Base-by-base conservation (phyloP, 768 basidiomycete genomes). In the Rhodosporidiobolus odoratus region DNA sequence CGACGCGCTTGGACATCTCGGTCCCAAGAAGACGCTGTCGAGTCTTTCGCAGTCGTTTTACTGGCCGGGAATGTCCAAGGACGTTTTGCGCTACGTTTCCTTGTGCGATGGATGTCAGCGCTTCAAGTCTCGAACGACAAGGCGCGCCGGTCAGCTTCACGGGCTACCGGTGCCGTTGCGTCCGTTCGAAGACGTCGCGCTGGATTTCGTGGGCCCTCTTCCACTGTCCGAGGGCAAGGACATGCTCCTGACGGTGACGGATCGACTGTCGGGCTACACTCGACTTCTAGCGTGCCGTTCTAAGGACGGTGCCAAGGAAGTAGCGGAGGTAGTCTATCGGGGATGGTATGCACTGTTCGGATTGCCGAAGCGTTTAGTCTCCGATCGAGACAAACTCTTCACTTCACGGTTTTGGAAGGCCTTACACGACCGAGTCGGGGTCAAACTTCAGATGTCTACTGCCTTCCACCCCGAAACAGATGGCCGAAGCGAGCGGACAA, bases 81-180 rank as follows among this genome's bases (percentile, higher is more conserved):
- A 83, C 0, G 79, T 79, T 60, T 15, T 57, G 0, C 41, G 74
- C 25, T 81, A 82, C 19, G 79, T 82, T 0, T 73, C 78, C 68
- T 78, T 65, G 15, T 81, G 79, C 62, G 75, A 30, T n/a, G 76
- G 38, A 7, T 83, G 71, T 75, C 80, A 62, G 73, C 62, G 76
- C 0, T 81, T 82, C 73, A 84, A 84, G 71, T 73, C 38, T 4
- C 12, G 56, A 3, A 66, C 65, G 6, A 66, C 40, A 17, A 48
- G 19, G 45, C 17, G 16, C n/a, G 40, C 71, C 17, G 66, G 66
- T 6, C 8, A 43, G 69, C 76, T 0, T 61, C 79, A 54, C 37
- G 73, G 65, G 72, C 73, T 3, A 9, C 75, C 61, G 68, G 78
- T 8, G 78, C 79, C 66, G 27, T 10, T 38, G 19, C 34, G 58